These are phyloP conservation scores for Liriodendron chinense DNA, from an alignment of 164 flowering plant genomes.

Conservation along the genomic window DNA sequence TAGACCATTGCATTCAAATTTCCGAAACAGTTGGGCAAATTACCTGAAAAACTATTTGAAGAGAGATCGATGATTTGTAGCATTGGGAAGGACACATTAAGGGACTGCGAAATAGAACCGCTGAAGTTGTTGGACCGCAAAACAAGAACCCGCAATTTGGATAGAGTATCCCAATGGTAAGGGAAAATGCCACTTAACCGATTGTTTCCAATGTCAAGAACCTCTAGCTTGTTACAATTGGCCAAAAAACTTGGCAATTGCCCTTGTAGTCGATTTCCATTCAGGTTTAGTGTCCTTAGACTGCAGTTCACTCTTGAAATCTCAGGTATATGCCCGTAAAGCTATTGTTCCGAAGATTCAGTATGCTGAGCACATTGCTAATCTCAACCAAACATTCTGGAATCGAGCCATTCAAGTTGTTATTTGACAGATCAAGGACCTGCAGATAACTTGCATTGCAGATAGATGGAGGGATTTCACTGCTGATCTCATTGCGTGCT, in stretches of 20 bases:
- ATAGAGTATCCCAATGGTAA: constrained; percentile 30
- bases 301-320: constrained; percentile 25
- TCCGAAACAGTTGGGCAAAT: constrained; percentile 20
- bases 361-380: constrained; percentile 14
- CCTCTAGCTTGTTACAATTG: constrained; percentile 47
- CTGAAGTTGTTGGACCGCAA: constrained; percentile 48
- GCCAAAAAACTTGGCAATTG: constrained; percentile 43
- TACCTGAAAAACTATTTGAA: constrained; percentile 41
- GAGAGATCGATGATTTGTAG: constrained; percentile 59
- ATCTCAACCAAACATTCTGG: constrained; percentile 38
- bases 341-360: constrained; percentile 45
- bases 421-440: constrained; percentile 55
- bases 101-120: constrained; percentile 26
- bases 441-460: constrained; percentile 39
- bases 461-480: constrained; percentile 33
- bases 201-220: constrained; percentile 60
- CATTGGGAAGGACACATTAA: constrained; percentile 16
- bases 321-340: constrained; percentile 42
- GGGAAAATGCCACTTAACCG: constrained; percentile 44
- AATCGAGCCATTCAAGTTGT: constrained; percentile 36
- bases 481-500: constrained; percentile 18
- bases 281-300: constrained; percentile 43
- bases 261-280: constrained; percentile 45
- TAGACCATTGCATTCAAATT: constrained; percentile 31
- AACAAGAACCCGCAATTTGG: constrained; percentile 49